Evolutionary conservation across 139 green algal genomes (phyloP), one percentile per base, ranked within the genome.

Genomic region (Parachlorella kessleri): DNA sequence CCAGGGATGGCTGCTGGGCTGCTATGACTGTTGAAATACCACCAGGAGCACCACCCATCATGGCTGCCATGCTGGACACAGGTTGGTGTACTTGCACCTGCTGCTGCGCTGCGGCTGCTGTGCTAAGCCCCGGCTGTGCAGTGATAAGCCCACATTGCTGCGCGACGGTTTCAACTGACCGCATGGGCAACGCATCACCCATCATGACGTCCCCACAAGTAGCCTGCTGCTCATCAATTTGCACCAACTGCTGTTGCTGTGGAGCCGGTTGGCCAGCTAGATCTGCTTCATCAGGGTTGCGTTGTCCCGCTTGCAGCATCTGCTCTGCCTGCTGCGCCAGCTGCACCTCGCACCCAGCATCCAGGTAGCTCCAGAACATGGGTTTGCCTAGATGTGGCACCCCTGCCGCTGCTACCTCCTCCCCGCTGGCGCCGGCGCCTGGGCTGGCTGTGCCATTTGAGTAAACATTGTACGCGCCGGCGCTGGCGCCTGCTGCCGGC

Each of bases 291-390:
- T 64, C 55, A 14, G 36, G 9, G 6, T 69, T 41, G 28, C 36
- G 23, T 30, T 38, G 41, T n/a, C 40, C 66, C 6, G 55, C 35
- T 8, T 42, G 36, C 35, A 38, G 10, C 37, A 41, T 55, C 39
- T 41, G 41, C 32, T 21, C 54, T 53, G 48, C 28, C 75, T 35
- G 78, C 64, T 77, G 38, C 28, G 64, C 26, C 42, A 55, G 35
- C 30, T 28, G 33, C 6, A 30, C 30, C 14, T 35, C 40, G 7
- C 55, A 38, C 66, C 3, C 77, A 14, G 78, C 66, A 70, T 83
- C 66, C 4, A 88, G 59, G 26, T 40, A 69, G 48, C 54, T 77
- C 84, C 84, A 89, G 40, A 89, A 77, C 28, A 77, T 72, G 1
- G 84, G 84, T 59, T 80, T 81, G 28, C 42, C 66, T n/a, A n/a